phyloP scores from a whole-genome alignment of 1,284 basidiomycete species.

The Cryptococcus deneoformans region DNA sequence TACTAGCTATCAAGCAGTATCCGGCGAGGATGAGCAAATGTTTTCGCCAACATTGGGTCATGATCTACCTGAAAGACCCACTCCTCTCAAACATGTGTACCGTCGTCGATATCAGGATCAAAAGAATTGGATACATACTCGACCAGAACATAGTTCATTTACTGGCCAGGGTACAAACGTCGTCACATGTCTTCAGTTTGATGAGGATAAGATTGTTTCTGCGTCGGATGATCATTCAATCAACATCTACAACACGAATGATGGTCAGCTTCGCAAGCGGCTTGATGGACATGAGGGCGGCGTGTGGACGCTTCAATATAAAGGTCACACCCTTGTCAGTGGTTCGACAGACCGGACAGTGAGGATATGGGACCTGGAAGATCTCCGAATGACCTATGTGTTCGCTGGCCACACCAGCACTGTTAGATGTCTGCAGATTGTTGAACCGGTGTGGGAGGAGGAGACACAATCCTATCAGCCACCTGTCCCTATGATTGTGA shows the following conservation, averaged over 20 bases:
- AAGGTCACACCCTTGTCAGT: conserved; percentile 78
- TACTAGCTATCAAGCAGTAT: conserved; percentile 4
- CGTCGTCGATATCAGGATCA: conserved; percentile 58
- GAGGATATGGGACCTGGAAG: conserved; percentile 83
- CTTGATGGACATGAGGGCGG: conserved; percentile 90
- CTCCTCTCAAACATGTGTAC: conserved; percentile 44
- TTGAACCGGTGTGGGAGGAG: conserved; percentile 50
- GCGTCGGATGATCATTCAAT: conserved; percentile 73
- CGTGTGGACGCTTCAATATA: conserved; percentile 81
- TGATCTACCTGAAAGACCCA: conserved; percentile 20
- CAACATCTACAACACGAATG: conserved; percentile 80
- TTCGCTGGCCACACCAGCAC: conserved; percentile 94
- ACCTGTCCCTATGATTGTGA: conserved; percentile 73
- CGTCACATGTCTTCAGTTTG: conserved; percentile 91
- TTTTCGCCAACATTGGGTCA: conserved; percentile 1
- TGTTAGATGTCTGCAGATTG: conserved; percentile 56
- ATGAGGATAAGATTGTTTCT: conserved; percentile 86
- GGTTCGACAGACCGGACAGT: conserved; percentile 94
- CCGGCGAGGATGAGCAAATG: conserved; percentile 36
- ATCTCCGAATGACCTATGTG: conserved; percentile 77
- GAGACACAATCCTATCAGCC: conserved; percentile 52
- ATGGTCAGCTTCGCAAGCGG: conserved; percentile 68
- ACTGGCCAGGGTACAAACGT: conserved; percentile 83
- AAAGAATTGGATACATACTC: conserved; percentile 50
- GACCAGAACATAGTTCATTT: conserved; percentile 66